phyloP scores from a whole-genome alignment of 169 alveolate species.

The Cryptosporidium tyzzeri region DNA sequence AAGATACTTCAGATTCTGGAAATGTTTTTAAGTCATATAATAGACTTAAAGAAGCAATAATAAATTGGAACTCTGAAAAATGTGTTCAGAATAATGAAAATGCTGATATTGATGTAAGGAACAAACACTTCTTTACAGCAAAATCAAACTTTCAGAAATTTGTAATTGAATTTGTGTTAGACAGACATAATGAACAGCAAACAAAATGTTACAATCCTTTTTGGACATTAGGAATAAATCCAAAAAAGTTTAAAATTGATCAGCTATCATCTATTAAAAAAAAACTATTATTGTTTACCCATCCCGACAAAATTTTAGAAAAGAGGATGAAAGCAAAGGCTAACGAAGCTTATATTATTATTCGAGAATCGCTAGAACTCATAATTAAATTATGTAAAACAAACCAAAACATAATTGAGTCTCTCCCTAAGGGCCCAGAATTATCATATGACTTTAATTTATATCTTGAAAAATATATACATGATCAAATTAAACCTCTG shows the following conservation, averaged over 20 bases:
- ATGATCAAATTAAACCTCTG: not conserved
- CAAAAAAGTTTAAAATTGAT: not conserved
- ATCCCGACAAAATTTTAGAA: slow-evolving; percentile 37
- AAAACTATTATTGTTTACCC: slow-evolving; percentile 16
- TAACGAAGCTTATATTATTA: slow-evolving; percentile 19
- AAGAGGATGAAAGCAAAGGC: not conserved
- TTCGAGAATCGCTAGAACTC: slow-evolving; percentile 6
- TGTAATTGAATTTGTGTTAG: slow-evolving; percentile 5
- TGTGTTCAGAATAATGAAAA: not conserved
- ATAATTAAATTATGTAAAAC: not conserved
- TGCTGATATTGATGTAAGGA: not conserved
- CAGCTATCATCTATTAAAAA: not conserved
- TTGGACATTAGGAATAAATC: slow-evolving; percentile 37
- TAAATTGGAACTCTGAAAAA: not conserved
- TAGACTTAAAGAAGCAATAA: slow-evolving; percentile 12
- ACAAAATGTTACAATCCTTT: slow-evolving; percentile 12
- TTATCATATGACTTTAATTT: slow-evolving; percentile 15
- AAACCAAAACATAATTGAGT: not conserved
- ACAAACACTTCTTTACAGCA: not conserved
- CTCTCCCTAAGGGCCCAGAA: slow-evolving; percentile 18
- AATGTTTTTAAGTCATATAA: not conserved
- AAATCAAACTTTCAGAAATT: not conserved
- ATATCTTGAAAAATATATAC: not conserved
- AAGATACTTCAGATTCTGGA: not conserved
- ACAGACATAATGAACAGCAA: slow-evolving; percentile 19